Conservation (phyloP, 83 land plant species). For the Picea abies region DNA sequence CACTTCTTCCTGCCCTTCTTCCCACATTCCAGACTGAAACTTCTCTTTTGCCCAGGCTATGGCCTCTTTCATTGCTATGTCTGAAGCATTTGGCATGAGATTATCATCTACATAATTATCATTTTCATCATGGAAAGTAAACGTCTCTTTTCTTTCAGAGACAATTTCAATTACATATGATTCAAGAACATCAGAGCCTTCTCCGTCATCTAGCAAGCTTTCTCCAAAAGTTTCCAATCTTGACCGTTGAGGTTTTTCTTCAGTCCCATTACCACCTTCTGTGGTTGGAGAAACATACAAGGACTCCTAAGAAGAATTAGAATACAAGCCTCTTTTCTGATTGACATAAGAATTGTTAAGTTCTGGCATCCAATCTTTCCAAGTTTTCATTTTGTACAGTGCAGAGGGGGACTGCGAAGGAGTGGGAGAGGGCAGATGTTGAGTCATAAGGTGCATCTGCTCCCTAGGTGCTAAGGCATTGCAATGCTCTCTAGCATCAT, state of each 20-base stretch:
- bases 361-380: constrained; percentile 10
- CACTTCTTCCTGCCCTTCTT: constrained; percentile 1
- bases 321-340: neutral
- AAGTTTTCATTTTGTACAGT: neutral
- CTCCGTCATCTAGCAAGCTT: neutral
- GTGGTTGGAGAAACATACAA: neutral
- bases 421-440: too few species aligned
- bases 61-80: constrained; percentile 17
- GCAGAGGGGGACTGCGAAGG: neutral
- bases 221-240: neutral
- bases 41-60: constrained; percentile 21
- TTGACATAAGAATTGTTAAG: neutral
- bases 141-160: neutral
- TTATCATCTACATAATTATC: constrained; percentile 2
- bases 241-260: neutral
- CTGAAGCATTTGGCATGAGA: constrained; percentile 1
- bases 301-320: neutral
- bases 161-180: constrained; percentile 7
- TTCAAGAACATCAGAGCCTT: constrained; percentile 4
- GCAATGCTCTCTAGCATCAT: too few species aligned
- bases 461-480: too few species aligned
- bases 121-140: neutral
- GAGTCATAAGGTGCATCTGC: too few species aligned
- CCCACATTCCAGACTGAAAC: neutral
- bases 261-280: neutral